phyloP scores from a whole-genome alignment of 176 grass and related monocot species.

The Melocanna baccifera region DNA sequence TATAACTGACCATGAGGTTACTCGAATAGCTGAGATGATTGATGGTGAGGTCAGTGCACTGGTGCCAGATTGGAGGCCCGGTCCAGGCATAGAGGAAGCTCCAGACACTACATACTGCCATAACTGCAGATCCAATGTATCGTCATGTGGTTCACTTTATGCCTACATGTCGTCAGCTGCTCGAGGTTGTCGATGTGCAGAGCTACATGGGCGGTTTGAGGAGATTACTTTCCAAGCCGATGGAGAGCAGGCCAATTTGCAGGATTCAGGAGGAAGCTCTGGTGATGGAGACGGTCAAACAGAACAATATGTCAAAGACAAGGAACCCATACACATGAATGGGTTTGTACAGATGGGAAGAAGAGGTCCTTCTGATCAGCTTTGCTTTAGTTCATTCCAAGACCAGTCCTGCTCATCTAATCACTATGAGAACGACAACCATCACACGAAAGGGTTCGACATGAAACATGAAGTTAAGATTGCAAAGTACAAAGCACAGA shows the following conservation, averaged over 20 bases:
- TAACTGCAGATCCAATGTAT: constrained; percentile 65
- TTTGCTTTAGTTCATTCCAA: constrained; percentile 49
- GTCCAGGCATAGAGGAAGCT: constrained; percentile 75
- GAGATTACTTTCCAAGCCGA: constrained; percentile 72
- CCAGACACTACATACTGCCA: constrained; percentile 43
- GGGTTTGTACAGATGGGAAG: constrained; percentile 29
- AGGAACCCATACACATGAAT: constrained; percentile 39
- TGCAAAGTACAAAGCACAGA: constrained; percentile 45
- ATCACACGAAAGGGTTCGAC: constrained; percentile 23
- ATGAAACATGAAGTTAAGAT: constrained; percentile 54
- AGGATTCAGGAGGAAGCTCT: constrained; percentile 26
- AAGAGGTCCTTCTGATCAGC: constrained; percentile 29
- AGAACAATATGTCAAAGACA: constrained; percentile 33
- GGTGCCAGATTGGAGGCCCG: constrained; percentile 80
- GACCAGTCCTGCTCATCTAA: constrained; percentile 37
- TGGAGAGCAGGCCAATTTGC: constrained; percentile 26
- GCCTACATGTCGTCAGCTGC: constrained; percentile 59
- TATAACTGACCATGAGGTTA: constrained; percentile 92
- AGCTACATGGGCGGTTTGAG: constrained; percentile 69
- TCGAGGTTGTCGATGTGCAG: constrained; percentile 41
- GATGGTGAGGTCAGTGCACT: constrained; percentile 74
- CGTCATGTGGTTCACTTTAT: constrained; percentile 63
- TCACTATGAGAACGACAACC: constrained; percentile 24
- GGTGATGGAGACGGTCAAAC: constrained; percentile 38
- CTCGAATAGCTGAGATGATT: constrained; percentile 90